phyloP scores from a whole-genome alignment of 2,329 filamentous ascomycete genomes.

The Penicillium sp. region DNA sequence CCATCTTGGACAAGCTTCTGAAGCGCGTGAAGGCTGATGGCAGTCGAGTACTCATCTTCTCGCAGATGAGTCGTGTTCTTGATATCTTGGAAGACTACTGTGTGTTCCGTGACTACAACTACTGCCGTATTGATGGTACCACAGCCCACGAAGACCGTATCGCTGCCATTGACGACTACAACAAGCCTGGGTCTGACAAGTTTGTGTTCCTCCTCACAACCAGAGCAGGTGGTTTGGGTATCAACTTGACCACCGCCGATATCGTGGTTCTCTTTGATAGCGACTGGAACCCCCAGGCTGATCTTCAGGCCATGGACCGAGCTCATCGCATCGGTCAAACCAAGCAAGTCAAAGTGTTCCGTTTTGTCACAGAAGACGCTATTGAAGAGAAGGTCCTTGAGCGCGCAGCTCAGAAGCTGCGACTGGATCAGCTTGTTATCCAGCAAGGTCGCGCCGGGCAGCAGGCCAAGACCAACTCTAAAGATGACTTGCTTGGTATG shows the following conservation, averaged over 20 bases:
- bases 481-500: conserved; percentile 95
- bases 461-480: conserved; percentile 83
- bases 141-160: conserved; percentile 98
- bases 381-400: conserved; percentile 99
- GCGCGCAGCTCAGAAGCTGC: conserved; percentile 92
- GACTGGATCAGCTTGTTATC: conserved; percentile 94
- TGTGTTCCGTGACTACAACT: conserved; percentile 90
- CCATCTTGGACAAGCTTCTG: conserved; percentile 89
- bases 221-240: conserved; percentile 90
- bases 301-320: conserved; percentile 98
- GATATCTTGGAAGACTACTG: conserved; percentile 99
- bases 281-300: conserved; percentile 98
- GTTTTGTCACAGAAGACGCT: conserved; percentile 95
- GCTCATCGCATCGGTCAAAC: conserved; percentile 98
- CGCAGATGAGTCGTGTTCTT: conserved; percentile 95
- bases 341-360: conserved; percentile 95
- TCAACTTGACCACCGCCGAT: conserved; percentile 92
- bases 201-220: conserved; percentile 96
- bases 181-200: conserved; percentile 91
- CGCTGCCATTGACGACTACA: conserved; percentile 96
- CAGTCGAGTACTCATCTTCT: conserved; percentile 97
- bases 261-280: conserved; percentile 97
- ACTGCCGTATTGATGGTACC: conserved; percentile 95
- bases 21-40: conserved; percentile 80
- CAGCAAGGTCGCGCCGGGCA: conserved; percentile 94